Conservation (phyloP, 176 grass and related monocot species). For the Guadua angustifolia region DNA sequence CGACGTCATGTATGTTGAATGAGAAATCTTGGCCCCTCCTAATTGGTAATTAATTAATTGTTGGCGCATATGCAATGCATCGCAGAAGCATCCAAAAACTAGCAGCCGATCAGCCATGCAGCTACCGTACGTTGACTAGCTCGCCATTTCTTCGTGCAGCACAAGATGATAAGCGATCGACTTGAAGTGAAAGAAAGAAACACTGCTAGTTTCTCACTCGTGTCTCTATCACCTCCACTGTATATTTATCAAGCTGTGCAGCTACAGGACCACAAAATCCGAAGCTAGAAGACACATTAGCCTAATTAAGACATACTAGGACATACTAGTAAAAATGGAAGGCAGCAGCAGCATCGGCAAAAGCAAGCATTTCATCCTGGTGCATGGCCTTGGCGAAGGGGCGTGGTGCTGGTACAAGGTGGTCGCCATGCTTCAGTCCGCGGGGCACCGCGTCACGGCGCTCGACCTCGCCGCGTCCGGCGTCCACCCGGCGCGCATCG, state of each 20-base stretch:
- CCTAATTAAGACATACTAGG: neutral
- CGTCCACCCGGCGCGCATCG: conserved; percentile 39
- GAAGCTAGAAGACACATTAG: neutral
- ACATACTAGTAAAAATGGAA: conserved; percentile 1
- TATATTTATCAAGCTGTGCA: neutral
- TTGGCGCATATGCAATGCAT: neutral
- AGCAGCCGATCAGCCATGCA: too few species aligned
- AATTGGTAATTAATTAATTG: neutral
- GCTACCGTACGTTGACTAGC: neutral
- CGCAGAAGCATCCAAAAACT: neutral
- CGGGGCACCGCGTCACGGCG: conserved; percentile 57
- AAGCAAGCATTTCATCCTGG: conserved; percentile 45
- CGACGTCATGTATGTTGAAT: too few species aligned
- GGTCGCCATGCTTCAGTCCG: neutral
- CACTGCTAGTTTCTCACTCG: neutral
- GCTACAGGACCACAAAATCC: neutral
- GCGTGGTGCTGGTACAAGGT: conserved; percentile 70
- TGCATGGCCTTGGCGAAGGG: conserved; percentile 59
- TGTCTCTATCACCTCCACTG: neutral
- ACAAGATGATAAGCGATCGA: conserved; percentile 4
- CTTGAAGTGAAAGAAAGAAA: conserved; percentile 37
- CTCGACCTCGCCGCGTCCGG: conserved; percentile 58
- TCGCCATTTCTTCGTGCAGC: neutral
- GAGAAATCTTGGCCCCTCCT: neutral
- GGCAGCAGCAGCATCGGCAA: neutral